Conservation (phyloP, 352 stramenopile genomes). For the Phytophthora multivora region DNA sequence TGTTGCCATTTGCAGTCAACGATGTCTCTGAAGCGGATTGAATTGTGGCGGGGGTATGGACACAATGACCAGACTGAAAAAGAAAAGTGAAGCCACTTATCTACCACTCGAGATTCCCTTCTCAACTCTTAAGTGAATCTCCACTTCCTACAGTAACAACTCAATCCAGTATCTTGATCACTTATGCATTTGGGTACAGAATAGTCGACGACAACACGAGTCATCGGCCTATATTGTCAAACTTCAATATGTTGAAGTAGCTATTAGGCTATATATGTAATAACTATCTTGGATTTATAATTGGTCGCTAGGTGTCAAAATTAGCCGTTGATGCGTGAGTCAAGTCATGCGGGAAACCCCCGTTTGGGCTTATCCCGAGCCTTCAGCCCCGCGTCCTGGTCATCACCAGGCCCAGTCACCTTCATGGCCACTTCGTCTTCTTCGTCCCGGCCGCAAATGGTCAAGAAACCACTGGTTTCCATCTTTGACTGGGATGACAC, state of each 20-base stretch:
- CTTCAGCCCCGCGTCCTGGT: not conserved
- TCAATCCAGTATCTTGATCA: slow-evolving; percentile 1
- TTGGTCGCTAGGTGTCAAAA: slow-evolving; percentile 6
- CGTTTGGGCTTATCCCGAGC: not conserved
- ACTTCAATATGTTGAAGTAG: not conserved
- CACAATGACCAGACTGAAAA: not conserved
- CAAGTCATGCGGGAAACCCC: slow-evolving; percentile 4
- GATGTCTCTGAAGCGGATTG: not conserved
- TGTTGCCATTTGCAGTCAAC: not conserved
- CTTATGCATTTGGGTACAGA: not conserved
- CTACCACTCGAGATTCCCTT: not conserved
- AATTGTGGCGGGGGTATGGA: not conserved
- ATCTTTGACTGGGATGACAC: slow-evolving; percentile 79
- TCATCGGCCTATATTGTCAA: too few relatives aligned
- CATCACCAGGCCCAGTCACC: slow-evolving; percentile 23
- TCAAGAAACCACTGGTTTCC: slow-evolving; percentile 38
- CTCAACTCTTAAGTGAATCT: not conserved
- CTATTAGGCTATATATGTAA: not conserved
- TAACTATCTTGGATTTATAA: not conserved
- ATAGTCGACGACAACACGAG: too few relatives aligned
- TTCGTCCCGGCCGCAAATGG: not conserved
- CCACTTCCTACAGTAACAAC: not conserved
- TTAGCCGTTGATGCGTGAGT: slow-evolving; percentile 6
- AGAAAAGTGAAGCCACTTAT: slow-evolving; percentile 8
- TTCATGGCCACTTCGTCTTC: not conserved